Conservation (phyloP, 192 early-diverging fungal species). For the Podila verticillata region DNA sequence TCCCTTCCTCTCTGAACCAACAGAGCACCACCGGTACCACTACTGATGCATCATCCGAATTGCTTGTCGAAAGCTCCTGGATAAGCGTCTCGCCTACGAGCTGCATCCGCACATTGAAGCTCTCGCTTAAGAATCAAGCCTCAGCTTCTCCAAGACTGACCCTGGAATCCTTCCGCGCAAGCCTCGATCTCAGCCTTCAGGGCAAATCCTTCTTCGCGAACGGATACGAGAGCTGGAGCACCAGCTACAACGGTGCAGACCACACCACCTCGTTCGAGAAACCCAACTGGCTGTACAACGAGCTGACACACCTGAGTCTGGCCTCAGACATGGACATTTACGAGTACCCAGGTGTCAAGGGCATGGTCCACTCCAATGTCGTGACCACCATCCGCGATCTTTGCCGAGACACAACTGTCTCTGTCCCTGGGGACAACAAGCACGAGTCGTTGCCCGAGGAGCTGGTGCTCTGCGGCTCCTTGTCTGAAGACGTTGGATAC, state of each 20-base stretch:
- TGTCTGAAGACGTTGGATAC: conserved; percentile 57
- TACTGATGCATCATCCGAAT: background rate
- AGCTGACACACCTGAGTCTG: conserved; percentile 15
- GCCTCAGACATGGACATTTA: conserved; percentile 47
- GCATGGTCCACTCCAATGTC: conserved; percentile 57
- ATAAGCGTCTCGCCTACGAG: background rate
- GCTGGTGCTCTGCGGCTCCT: conserved; percentile 47
- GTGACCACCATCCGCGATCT: conserved; percentile 58
- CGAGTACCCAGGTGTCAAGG: conserved; percentile 53
- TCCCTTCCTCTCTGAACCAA: background rate
- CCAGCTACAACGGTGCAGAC: conserved; percentile 43
- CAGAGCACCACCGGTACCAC: background rate
- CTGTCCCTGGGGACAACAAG: background rate
- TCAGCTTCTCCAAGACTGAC: background rate
- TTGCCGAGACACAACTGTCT: conserved; percentile 27
- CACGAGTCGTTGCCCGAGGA: conserved; percentile 12
- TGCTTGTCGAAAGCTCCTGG: conserved; percentile 5
- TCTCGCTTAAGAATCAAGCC: conserved; percentile 4
- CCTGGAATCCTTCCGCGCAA: conserved; percentile 14
- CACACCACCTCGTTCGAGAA: conserved; percentile 51
- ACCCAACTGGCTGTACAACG: conserved; percentile 27
- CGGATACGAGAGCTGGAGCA: conserved; percentile 63
- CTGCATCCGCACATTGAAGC: conserved; percentile 25
- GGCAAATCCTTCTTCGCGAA: conserved; percentile 54
- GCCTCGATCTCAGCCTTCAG: background rate